These are phyloP conservation scores for Cercospora beticola DNA, from an alignment of 2,329 filamentous ascomycete species.

Conservation along the genomic window DNA sequence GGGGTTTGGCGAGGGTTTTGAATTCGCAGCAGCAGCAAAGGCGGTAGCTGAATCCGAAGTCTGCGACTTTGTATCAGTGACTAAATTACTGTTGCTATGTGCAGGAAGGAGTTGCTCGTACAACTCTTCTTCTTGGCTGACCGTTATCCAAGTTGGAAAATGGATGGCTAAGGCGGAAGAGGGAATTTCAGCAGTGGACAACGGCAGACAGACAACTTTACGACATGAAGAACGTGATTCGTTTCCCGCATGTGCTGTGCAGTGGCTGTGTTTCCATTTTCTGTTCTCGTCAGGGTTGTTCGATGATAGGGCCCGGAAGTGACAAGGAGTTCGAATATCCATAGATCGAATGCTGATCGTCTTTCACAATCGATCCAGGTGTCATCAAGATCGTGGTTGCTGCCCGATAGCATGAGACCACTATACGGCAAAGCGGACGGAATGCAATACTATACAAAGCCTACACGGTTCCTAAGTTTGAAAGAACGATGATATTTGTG, in stretches of 20 bases:
- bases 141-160: not conserved
- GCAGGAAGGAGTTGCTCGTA: not conserved
- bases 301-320: not conserved
- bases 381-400: not conserved
- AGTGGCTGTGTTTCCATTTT: not conserved
- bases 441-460: not conserved
- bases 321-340: not conserved
- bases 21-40: slow-evolving; percentile 31
- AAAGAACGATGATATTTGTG: not conserved
- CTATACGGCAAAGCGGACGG: not conserved
- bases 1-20: slow-evolving; percentile 68
- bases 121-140: not conserved
- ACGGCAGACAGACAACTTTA: not conserved
- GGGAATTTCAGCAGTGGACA: not conserved
- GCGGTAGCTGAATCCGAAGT: slow-evolving; percentile 1
- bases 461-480: not conserved
- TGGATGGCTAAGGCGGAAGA: not conserved
- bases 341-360: not conserved
- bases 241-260: not conserved
- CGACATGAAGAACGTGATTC: not conserved
- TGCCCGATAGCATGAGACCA: not conserved
- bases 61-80: not conserved
- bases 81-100: not conserved
- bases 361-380: not conserved
- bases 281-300: not conserved